phyloP scores from a whole-genome alignment of 2,329 filamentous ascomycete species.

The Uncinocarpus reesii region DNA sequence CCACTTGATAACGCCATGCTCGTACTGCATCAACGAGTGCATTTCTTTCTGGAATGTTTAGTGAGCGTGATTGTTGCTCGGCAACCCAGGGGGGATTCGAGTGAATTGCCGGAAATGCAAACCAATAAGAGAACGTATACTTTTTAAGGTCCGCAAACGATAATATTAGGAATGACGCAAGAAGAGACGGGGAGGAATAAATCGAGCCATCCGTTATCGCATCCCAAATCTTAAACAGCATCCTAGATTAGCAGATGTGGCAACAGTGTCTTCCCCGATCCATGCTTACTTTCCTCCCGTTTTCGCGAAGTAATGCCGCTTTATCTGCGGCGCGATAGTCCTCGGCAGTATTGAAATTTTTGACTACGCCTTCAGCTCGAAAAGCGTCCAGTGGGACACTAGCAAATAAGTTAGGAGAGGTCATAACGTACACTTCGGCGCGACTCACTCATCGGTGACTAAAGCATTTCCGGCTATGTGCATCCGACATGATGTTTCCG shows the following conservation, averaged over 20 bases:
- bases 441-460: slow-evolving; percentile 64
- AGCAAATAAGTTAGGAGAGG: background rate
- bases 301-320: slow-evolving; percentile 61
- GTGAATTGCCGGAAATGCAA: slow-evolving; percentile 86
- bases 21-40: slow-evolving; percentile 71
- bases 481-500: slow-evolving; percentile 73
- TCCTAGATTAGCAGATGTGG: slow-evolving; percentile 2
- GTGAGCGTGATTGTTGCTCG: slow-evolving; percentile 23
- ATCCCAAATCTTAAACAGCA: slow-evolving; percentile 72
- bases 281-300: slow-evolving; percentile 59
- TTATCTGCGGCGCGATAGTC: slow-evolving; percentile 83
- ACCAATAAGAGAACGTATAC: slow-evolving; percentile 97
- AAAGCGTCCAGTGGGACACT: slow-evolving; percentile 62
- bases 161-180: slow-evolving; percentile 78
- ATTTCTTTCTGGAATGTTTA: slow-evolving; percentile 62
- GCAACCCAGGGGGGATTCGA: slow-evolving; percentile 66
- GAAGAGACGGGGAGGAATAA: slow-evolving; percentile 83
- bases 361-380: slow-evolving; percentile 85
- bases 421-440: background rate
- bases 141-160: slow-evolving; percentile 96
- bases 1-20: slow-evolving; percentile 75
- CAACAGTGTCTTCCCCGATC: background rate
- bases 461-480: slow-evolving; percentile 82
- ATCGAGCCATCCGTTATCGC: slow-evolving; percentile 94
- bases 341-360: slow-evolving; percentile 92